Conservation (phyloP, 192 early-diverging fungal genomes). For the Linnemannia elongata region DNA sequence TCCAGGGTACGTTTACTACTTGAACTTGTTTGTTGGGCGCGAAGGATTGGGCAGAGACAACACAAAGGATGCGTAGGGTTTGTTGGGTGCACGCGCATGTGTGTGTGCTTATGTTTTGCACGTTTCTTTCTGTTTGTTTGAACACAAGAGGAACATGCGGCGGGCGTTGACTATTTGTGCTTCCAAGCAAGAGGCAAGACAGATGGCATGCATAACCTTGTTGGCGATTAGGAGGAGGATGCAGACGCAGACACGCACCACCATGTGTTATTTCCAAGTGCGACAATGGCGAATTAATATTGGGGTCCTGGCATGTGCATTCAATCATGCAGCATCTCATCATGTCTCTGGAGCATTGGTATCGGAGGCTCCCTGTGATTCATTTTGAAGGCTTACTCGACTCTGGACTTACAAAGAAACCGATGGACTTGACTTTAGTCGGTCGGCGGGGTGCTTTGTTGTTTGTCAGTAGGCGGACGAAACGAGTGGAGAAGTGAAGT, state of each 20-base stretch:
- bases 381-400: neutral
- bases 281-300: neutral
- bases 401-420: neutral
- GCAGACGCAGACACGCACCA: neutral
- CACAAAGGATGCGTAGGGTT: neutral
- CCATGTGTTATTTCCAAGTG: neutral
- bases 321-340: neutral
- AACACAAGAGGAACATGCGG: neutral
- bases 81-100: neutral
- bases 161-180: neutral
- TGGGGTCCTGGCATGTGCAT: neutral
- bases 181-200: neutral
- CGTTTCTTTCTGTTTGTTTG: neutral
- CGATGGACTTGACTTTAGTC: neutral
- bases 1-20: conserved; percentile 30
- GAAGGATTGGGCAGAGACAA: neutral
- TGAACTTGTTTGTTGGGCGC: conserved; percentile 3
- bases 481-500: neutral
- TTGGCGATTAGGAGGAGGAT: neutral
- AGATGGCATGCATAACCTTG: neutral
- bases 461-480: too few relatives aligned
- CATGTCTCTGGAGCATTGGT: neutral
- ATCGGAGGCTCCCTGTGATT: neutral
- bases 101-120: neutral
- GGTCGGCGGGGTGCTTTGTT: neutral